Evolutionary conservation across 306 rosid species (phyloP).

Genomic region (Trifolium fragiferum): DNA sequence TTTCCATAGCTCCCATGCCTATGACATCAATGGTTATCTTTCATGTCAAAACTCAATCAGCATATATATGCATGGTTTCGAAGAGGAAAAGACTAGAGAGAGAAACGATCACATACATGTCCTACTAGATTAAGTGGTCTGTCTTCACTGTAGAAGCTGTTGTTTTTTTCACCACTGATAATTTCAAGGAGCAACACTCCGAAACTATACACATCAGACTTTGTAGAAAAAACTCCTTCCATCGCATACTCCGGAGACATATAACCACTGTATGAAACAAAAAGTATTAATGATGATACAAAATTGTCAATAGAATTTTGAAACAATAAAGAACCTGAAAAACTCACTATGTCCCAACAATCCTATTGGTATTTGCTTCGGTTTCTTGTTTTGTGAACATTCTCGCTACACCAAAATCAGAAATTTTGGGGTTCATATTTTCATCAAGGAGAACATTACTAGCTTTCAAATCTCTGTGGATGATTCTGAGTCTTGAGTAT

Average conservation of each 20-base stretch:
- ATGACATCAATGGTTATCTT: not conserved
- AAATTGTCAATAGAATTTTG: too few species aligned
- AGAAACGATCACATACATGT: constrained; percentile 32
- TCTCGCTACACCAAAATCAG: not conserved
- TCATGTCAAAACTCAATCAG: not conserved
- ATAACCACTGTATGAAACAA: not conserved
- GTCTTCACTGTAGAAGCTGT: constrained; percentile 17
- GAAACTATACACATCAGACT: not conserved
- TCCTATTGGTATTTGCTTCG: not conserved
- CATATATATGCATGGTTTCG: not conserved
- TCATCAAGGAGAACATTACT: not conserved
- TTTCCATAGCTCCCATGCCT: constrained; percentile 45
- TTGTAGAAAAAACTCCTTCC: not conserved
- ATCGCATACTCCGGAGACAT: not conserved
- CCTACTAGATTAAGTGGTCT: constrained; percentile 38
- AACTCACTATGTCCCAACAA: not conserved
- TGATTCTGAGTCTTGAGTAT: not conserved
- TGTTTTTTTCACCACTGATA: constrained; percentile 41
- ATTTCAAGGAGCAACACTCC: constrained; percentile 36
- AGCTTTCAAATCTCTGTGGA: not conserved
- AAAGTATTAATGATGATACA: too few species aligned
- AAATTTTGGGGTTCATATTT: not conserved
- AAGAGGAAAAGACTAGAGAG: not conserved
- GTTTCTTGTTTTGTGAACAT: not conserved
- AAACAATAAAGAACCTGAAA: not conserved